Conservation (phyloP, 495 filamentous ascomycete species). For the Penicillium daleae region DNA sequence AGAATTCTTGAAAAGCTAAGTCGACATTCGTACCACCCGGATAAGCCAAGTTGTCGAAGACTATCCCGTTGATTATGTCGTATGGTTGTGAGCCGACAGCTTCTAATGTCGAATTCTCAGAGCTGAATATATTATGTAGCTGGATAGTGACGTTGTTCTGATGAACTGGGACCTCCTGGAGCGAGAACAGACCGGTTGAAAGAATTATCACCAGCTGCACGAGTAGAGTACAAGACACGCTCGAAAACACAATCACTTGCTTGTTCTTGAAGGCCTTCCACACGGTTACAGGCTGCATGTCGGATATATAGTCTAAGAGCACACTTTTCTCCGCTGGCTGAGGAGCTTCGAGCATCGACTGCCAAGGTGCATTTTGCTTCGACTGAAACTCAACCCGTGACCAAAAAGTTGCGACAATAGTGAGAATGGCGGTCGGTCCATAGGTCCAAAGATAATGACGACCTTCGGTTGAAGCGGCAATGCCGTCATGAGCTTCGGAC, state of each 20-base stretch:
- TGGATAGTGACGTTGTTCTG: conserved; percentile 5
- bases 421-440: conserved; percentile 38
- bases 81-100: conserved; percentile 3
- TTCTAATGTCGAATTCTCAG: neutral
- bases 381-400: conserved; percentile 30
- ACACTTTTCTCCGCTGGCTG: conserved; percentile 17
- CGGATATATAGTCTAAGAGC: conserved; percentile 19
- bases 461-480: conserved; percentile 17
- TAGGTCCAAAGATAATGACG: conserved; percentile 37
- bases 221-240: conserved; percentile 4
- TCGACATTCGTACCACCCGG: conserved; percentile 11
- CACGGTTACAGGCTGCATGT: conserved; percentile 16
- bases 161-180: conserved; percentile 6
- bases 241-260: conserved; percentile 11
- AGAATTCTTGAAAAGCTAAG: conserved; percentile 18
- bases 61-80: conserved; percentile 12
- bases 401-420: conserved; percentile 31
- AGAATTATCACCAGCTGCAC: conserved; percentile 20
- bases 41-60: conserved; percentile 17
- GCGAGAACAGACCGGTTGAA: conserved; percentile 20
- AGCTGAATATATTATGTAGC: neutral
- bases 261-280: conserved; percentile 11
- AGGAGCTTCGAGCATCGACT: conserved; percentile 18
- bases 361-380: conserved; percentile 37
- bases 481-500: conserved; percentile 22